Base-by-base conservation (phyloP, 306 rosid genomes). In the Canavalia gladiata region DNA sequence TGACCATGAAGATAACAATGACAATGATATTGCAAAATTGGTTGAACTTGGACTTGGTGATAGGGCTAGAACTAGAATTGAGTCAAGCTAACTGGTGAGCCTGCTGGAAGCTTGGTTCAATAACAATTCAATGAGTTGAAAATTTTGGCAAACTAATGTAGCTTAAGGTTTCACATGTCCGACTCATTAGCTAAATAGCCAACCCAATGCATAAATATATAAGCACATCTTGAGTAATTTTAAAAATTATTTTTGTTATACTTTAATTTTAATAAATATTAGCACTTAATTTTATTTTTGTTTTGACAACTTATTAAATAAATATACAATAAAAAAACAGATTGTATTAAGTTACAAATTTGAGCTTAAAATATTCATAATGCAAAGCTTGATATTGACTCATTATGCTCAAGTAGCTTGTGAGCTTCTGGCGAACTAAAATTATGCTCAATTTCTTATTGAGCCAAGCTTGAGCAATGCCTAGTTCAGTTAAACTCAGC, bases 391-490 rank as follows among this genome's bases (percentile, higher is more conserved):
- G 8, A 68, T 43, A 42, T 56, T 56, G 69, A n/a, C 37, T 33
- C 28, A n/a, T 45, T 41, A 52, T 51, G 42, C 39, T 51, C 5
- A 13, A 51, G 47, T n/a, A 51, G 47, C 50, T n/a, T 35, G 35
- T 52, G 51, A 51, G 55, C 65, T 37, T 13, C 6, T 35, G 74
- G 55, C 54, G 47, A 68, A 68, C 28, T 7, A 25, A 28, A 31
- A 46, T 10, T 58, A 18, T 43, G 63, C 64, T 58, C 50, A 12
- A 25, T 58, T 45, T 79, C 54, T 34, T 45, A 13, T 54, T 45
- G 39, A 34, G 62, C 42, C 2, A 57, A 68, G 77, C 76, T 68
- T 79, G 49, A 68, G 41, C 76, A 31, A 12, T 9, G 71, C 31
- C 63, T 60, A 71, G 33, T 45, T 47, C 42, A 10, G 31, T 57